These are phyloP conservation scores for Lactarius pseudohatsudake DNA, from an alignment of 768 basidiomycete species.

Conservation along the genomic window DNA sequence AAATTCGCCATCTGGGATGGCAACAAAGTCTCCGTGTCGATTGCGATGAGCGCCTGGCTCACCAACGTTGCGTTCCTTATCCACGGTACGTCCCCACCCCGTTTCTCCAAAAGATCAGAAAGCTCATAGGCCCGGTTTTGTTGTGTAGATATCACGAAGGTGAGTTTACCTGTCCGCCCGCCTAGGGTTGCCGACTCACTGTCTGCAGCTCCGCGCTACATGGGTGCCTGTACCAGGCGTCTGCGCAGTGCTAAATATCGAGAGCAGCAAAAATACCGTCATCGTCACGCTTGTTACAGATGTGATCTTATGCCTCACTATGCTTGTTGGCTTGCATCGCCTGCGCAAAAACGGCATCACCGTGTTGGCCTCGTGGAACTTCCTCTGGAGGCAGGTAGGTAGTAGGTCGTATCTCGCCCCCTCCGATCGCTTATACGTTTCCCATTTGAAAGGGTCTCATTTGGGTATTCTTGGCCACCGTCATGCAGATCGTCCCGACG, in stretches of 20 bases:
- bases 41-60: background rate
- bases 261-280: background rate
- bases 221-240: background rate
- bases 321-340: too few relatives aligned
- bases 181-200: background rate
- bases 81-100: background rate
- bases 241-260: background rate
- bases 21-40: background rate
- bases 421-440: too few relatives aligned
- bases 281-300: background rate
- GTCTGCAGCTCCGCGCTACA: background rate
- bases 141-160: background rate
- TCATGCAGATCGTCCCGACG: too few relatives aligned
- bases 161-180: background rate
- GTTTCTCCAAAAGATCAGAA: too few relatives aligned
- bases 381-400: too few relatives aligned
- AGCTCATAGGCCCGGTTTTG: too few relatives aligned
- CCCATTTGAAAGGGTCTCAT: too few relatives aligned
- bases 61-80: constrained; percentile 10
- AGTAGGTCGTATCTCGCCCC: too few relatives aligned
- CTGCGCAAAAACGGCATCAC: too few relatives aligned
- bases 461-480: too few relatives aligned
- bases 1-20: constrained; percentile 17
- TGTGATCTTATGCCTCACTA: too few relatives aligned
- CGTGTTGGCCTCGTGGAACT: too few relatives aligned